phyloP scores from a whole-genome alignment of 345 rosid species.

The Excoecaria cochinchinensis region DNA sequence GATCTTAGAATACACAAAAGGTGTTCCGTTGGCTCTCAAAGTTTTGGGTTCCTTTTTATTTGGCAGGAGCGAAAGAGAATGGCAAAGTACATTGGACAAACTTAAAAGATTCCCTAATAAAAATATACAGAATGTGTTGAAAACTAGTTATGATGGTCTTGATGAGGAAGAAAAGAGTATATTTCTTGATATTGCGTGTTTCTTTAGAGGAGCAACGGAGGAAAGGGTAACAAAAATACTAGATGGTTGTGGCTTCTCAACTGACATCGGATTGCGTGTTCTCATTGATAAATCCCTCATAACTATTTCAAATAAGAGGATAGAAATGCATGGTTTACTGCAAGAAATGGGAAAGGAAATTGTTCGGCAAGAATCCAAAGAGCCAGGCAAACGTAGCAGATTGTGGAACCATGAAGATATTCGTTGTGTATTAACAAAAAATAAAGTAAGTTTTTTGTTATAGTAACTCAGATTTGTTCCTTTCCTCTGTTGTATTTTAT shows the following conservation, averaged over 20 bases:
- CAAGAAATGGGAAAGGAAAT: neutral
- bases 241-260: neutral
- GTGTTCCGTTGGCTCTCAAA: neutral
- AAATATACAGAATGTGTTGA: neutral
- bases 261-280: neutral
- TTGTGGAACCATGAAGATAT: conserved; percentile 1
- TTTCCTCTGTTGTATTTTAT: no score
- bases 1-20: neutral
- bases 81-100: neutral
- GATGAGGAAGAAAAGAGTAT: neutral
- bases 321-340: neutral
- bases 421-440: neutral
- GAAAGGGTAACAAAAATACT: neutral
- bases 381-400: neutral
- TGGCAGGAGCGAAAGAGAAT: neutral
- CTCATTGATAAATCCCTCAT: neutral
- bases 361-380: neutral
- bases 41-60: neutral
- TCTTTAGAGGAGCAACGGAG: neutral
- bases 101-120: neutral
- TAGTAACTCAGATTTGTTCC: no score
- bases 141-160: neutral
- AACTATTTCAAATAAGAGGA: neutral
- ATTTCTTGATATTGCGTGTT: neutral
- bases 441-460: neutral